phyloP scores from a whole-genome alignment of 805 yeast species.

The Ogataea kodamae region DNA sequence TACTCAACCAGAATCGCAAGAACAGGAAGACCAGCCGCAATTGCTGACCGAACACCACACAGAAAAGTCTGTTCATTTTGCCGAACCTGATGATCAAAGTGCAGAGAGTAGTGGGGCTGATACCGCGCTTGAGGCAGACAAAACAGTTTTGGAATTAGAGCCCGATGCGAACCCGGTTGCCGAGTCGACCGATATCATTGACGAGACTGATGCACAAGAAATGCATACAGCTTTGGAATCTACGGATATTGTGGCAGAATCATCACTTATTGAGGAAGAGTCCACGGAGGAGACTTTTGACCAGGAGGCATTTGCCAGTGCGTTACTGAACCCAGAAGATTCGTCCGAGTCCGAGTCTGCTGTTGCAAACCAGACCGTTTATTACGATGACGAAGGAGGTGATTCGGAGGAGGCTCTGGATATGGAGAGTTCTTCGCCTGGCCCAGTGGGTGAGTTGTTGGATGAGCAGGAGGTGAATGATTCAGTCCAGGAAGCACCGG shows the following conservation, averaged over 20 bases:
- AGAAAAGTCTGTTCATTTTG: slow-evolving; percentile 6
- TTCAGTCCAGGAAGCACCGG: slow-evolving; percentile 8
- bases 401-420: slow-evolving; percentile 3
- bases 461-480: slow-evolving; percentile 16
- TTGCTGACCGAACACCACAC: slow-evolving; percentile 1
- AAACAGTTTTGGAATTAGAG: background rate
- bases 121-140: slow-evolving; percentile 2
- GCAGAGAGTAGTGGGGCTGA: background rate
- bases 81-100: background rate
- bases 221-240: slow-evolving; percentile 3
- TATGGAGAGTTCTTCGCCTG: too few species aligned
- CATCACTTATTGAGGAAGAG: slow-evolving; percentile 23
- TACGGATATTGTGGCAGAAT: slow-evolving; percentile 25
- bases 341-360: slow-evolving; percentile 14
- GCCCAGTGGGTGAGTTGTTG: too few species aligned
- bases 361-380: slow-evolving; percentile 27
- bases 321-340: slow-evolving; percentile 22
- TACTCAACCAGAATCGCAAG: slow-evolving; percentile 10
- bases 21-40: too few species aligned
- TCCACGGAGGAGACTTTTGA: slow-evolving; percentile 15
- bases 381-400: slow-evolving; percentile 19
- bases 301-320: slow-evolving; percentile 27
- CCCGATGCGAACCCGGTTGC: slow-evolving; percentile 1
- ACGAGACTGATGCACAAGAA: background rate
- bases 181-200: background rate